Conservation (phyloP, 2,329 filamentous ascomycete genomes). For the Colletotrichum godetiae region DNA sequence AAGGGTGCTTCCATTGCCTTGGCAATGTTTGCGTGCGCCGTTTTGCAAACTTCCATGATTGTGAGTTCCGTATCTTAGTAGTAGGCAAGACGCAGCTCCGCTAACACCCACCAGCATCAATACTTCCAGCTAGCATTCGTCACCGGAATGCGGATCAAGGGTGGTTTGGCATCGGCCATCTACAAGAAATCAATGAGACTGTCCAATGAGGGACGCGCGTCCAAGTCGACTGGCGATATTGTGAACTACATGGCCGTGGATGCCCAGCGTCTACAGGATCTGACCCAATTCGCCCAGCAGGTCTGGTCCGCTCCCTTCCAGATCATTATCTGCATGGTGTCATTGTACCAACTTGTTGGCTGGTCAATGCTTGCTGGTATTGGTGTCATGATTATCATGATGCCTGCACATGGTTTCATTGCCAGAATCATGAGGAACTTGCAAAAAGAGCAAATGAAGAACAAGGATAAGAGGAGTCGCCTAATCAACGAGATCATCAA, state of each 20-base stretch:
- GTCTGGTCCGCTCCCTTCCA: conserved; percentile 98
- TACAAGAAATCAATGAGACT: conserved; percentile 91
- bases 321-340: conserved; percentile 94
- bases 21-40: conserved; percentile 90
- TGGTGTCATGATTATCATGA: conserved; percentile 96
- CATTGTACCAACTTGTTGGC: conserved; percentile 94
- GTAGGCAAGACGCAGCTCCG: background rate
- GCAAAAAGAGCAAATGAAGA: conserved; percentile 98
- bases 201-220: conserved; percentile 90
- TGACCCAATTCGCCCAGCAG: conserved; percentile 95
- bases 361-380: conserved; percentile 96
- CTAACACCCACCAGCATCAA: conserved; percentile 70
- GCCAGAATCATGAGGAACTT: conserved; percentile 93
- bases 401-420: conserved; percentile 93
- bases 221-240: conserved; percentile 95
- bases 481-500: conserved; percentile 98
- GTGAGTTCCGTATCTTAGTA: conserved; percentile 42
- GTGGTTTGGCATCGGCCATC: conserved; percentile 87
- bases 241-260: conserved; percentile 99
- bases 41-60: conserved; percentile 87
- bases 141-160: conserved; percentile 96
- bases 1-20: conserved; percentile 89
- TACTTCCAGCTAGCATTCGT: conserved; percentile 97
- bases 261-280: conserved; percentile 91
- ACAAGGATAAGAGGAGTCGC: conserved; percentile 93